Conservation (phyloP, 1,284 basidiomycete genomes). For the Microbotryum intermedium region DNA sequence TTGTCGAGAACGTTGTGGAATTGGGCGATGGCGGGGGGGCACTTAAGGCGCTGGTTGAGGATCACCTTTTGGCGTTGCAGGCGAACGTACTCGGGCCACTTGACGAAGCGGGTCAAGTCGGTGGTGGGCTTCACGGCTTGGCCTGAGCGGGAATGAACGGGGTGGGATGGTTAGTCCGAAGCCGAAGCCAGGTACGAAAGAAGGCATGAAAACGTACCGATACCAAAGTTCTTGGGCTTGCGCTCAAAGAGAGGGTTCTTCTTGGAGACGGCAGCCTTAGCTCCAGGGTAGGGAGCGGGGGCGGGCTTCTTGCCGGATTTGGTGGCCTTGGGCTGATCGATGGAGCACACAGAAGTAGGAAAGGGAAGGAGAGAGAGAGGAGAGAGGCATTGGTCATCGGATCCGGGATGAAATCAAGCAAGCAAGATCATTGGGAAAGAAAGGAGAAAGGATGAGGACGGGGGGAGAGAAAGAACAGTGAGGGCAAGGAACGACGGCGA, state of each 20-base stretch:
- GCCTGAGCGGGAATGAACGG: conserved; percentile 47
- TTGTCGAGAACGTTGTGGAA: conserved; percentile 98
- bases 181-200: neutral
- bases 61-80: conserved; percentile 99
- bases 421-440: too few species aligned
- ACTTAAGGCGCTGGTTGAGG: conserved; percentile 96
- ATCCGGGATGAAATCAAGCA: too few species aligned
- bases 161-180: neutral
- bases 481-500: too few species aligned
- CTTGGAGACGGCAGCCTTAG: conserved; percentile 52
- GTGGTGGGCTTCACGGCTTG: conserved; percentile 85
- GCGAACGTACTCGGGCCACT: conserved; percentile 98
- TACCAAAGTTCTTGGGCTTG: conserved; percentile 83
- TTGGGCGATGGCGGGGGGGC: conserved; percentile 95
- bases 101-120: conserved; percentile 96
- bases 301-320: conserved; percentile 14
- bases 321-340: conserved; percentile 8
- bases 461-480: too few species aligned
- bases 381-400: conserved; percentile 1
- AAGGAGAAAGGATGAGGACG: too few species aligned
- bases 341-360: neutral
- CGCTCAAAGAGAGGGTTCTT: conserved; percentile 97
- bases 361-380: neutral
- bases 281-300: conserved; percentile 24
- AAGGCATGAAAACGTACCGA: conserved; percentile 55